Base-by-base conservation (phyloP, 73 alveolate species). In the Stentor coeruleus region DNA sequence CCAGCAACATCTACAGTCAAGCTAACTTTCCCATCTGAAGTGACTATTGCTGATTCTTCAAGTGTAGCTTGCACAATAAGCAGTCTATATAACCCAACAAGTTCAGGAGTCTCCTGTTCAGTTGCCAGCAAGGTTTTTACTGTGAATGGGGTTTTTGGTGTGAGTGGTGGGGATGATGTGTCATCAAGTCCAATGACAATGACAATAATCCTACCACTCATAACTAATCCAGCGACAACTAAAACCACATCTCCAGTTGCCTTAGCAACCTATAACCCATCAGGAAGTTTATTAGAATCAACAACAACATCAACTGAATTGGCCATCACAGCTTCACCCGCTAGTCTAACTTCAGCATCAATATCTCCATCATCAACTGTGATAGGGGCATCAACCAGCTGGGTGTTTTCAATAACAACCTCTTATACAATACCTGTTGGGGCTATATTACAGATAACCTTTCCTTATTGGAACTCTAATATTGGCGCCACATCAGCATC, bases 311-410 rank as follows among this genome's bases (percentile, higher is more conserved):
- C n/a, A 14, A 40, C n/a, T 33, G 33, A 66, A 14, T 33, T 66
- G 14, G 39, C 36, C 14, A 66, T 66, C 1, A 20, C n/a, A 15
- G 79, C 79, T 2, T 20, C 79, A 20, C 15, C 79, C 15, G 79
- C 41, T 20, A 28, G n/a, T 20, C 11, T 66, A 15, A 33, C n/a
- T 33, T 20, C 79, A 66, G 79, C 79, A 0, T 66, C 79, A 11
- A 66, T 66, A 28, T 66, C 41, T 66, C 79, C 79, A 0, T 20
- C 79, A 1, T 20, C 40, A 20, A 66, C 79, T 28, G 37, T 66
- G 37, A 66, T 66, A 0, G 79, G 79, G 0, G 79, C 79, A 26
- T 40, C n/a, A 66, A 66, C 40, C 2, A 66, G 49, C n/a, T 66
- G 79, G 37, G 33, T 40, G 20, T 66, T 66, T 66, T 1, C 41